Base-by-base conservation (phyloP, 2,329 filamentous ascomycete genomes). In the Neofusicoccum kwambonambiense region DNA sequence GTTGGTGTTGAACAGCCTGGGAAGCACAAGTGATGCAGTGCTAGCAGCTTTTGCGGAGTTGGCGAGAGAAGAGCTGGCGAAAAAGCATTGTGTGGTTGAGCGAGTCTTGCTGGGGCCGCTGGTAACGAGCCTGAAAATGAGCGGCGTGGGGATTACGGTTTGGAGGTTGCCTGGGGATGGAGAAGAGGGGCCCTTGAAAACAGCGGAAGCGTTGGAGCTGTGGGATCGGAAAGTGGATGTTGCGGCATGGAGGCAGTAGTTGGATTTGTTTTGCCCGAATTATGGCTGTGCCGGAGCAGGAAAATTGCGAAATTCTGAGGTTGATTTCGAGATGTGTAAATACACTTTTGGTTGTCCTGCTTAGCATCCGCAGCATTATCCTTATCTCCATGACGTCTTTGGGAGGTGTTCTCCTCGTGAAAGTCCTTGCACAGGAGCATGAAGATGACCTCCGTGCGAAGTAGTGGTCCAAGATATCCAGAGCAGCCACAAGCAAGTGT, bases 71-170 rank as follows among this genome's bases (percentile, higher is more conserved):
- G 73, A 75, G 37, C 57, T 76, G 15, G 68, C 69, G 64, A 68
- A 66, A 58, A 69, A 72, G 41, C 73, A 73, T 0, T 76, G 75
- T 54, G 68, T 67, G 3, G 74, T 77, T n/a, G 71, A 67, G 65
- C 69, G 75, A 44, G 44, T 76, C 42, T 75, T 73, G 5, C 65
- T 76, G 3, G 75, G 75, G 3, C 74, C 74, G 11, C 47, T 77
- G 54, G 75, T 77, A 2, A 77, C 75, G 11, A 76, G 73, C 65
- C 61, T 76, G 66, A 76, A 77, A 67, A 77, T 77, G 75, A 75
- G 73, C 54, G 75, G 75, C 1, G 73, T 77, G 61, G 75, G 74
- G 3, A 75, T 77, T n/a, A 77, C 75, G 11, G 56, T 77, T 19
- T 77, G 75, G 75, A 70, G 75, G 42, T 60, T 77, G 27, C 75